These are phyloP conservation scores for Colletotrichum camelliae DNA, from an alignment of 2,329 filamentous ascomycete species.

Conservation along the genomic window DNA sequence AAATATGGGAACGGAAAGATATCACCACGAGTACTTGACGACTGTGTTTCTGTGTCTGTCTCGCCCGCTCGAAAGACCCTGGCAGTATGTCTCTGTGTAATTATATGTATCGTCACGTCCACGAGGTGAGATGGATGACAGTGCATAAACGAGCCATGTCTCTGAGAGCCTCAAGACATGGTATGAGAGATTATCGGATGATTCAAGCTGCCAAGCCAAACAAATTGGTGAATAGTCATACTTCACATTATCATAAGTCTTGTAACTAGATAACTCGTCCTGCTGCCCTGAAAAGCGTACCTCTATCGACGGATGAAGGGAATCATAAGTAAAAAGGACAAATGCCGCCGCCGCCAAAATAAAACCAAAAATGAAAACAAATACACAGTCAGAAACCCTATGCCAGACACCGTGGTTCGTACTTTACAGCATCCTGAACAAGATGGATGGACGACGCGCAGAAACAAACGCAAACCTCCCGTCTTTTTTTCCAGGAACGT, in stretches of 20 bases:
- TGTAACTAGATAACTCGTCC: not conserved
- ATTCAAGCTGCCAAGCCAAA: not conserved
- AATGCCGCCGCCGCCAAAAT: not conserved
- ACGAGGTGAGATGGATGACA: not conserved
- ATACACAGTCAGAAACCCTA: not conserved
- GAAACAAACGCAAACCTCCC: not conserved
- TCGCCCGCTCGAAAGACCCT: not conserved
- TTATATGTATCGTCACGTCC: not conserved
- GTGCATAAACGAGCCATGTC: not conserved
- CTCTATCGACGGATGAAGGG: constrained; percentile 1
- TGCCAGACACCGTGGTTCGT: not conserved
- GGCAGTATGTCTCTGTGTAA: not conserved
- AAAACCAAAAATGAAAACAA: not conserved
- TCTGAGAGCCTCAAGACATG: not conserved
- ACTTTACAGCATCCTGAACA: constrained; percentile 6
- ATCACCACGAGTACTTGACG: not conserved
- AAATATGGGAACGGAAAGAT: not conserved
- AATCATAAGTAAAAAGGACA: not conserved
- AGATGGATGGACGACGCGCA: constrained; percentile 3
- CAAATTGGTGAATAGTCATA: not conserved
- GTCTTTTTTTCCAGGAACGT: not conserved
- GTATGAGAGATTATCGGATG: not conserved
- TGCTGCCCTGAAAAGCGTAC: not conserved
- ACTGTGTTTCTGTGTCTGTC: not conserved
- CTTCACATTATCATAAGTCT: not conserved